Evolutionary conservation across 1,284 basidiomycete species (phyloP).

Genomic region (Irpex rosettiformis): DNA sequence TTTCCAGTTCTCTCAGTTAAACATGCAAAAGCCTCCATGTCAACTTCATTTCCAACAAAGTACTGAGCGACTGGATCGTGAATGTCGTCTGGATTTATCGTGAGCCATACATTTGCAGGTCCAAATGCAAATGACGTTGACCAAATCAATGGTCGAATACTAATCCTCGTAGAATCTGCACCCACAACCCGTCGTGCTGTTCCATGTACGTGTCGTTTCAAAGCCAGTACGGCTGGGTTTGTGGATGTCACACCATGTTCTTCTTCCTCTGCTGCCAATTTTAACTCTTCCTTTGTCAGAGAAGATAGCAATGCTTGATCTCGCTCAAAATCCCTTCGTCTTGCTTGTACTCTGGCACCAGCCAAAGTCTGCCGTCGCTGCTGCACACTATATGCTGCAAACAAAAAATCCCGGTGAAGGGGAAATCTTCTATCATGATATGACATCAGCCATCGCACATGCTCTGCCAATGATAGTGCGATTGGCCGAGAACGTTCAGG

Average conservation of each 20-base stretch:
- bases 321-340: background rate
- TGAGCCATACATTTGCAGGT: slow-evolving; percentile 23
- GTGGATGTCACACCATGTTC: background rate
- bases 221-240: background rate
- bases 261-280: background rate
- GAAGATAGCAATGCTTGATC: background rate
- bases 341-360: background rate
- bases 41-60: slow-evolving; percentile 34
- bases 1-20: background rate
- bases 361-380: background rate
- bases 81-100: slow-evolving; percentile 29
- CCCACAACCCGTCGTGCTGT: background rate
- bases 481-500: slow-evolving; percentile 23
- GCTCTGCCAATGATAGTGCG: background rate
- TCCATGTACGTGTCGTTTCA: background rate
- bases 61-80: slow-evolving; percentile 34
- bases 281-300: background rate
- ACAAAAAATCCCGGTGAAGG: background rate
- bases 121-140: slow-evolving; percentile 11
- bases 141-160: slow-evolving; percentile 12
- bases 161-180: background rate
- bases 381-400: background rate
- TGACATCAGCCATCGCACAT: background rate
- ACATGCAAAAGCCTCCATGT: background rate
- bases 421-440: background rate